These are phyloP conservation scores for Baudoinia panamericana DNA, from an alignment of 495 filamentous ascomycete genomes.

Conservation along the genomic window DNA sequence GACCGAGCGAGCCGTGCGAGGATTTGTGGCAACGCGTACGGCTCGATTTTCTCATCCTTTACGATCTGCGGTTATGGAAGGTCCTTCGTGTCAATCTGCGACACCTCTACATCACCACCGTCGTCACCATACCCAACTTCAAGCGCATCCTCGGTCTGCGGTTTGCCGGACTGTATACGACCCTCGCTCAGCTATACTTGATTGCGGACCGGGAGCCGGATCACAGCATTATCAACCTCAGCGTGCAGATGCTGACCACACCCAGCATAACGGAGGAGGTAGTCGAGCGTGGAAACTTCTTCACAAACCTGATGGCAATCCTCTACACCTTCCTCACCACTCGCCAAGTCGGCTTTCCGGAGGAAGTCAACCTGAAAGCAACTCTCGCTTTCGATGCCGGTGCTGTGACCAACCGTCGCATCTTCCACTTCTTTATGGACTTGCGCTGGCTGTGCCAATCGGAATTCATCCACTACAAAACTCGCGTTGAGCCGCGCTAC, in stretches of 20 bases:
- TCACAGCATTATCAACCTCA: constrained; percentile 95
- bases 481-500: constrained; percentile 73
- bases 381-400: constrained; percentile 86
- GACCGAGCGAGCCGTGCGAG: constrained; percentile 35
- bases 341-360: constrained; percentile 83
- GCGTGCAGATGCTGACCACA: constrained; percentile 89
- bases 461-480: constrained; percentile 67
- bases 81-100: constrained; percentile 79
- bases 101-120: constrained; percentile 89
- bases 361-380: constrained; percentile 68
- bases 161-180: constrained; percentile 86
- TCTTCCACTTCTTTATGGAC: constrained; percentile 95
- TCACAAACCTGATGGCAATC: constrained; percentile 88
- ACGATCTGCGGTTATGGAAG: constrained; percentile 93
- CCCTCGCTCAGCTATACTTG: constrained; percentile 83
- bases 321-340: constrained; percentile 95
- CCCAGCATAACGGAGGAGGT: constrained; percentile 92
- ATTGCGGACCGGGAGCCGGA: constrained; percentile 95
- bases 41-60: constrained; percentile 92
- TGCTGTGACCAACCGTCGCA: constrained; percentile 80
- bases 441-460: constrained; percentile 79
- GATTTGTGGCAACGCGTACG: constrained; percentile 78
- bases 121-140: constrained; percentile 87
- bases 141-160: constrained; percentile 89
- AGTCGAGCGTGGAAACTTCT: constrained; percentile 87